These are phyloP conservation scores for Boletus reticuloceps DNA, from an alignment of 768 basidiomycete genomes.

Conservation along the genomic window DNA sequence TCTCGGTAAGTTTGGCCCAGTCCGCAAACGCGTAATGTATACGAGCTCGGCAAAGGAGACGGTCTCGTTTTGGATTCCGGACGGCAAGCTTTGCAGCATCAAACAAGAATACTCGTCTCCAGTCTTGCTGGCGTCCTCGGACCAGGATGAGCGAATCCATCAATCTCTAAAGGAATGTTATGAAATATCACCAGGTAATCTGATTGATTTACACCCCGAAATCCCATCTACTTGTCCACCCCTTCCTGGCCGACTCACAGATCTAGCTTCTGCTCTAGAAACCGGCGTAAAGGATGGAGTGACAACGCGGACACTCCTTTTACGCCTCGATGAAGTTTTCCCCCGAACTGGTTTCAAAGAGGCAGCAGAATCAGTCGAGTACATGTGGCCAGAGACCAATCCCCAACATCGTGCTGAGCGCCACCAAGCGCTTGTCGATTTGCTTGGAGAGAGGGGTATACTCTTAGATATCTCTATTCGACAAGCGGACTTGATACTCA, in stretches of 20 bases:
- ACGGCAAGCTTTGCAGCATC: not conserved
- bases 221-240: too few relatives aligned
- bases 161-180: not conserved
- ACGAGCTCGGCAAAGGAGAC: not conserved
- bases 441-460: conserved; percentile 24
- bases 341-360: conserved; percentile 6
- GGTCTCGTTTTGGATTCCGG: not conserved
- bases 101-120: not conserved
- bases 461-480: not conserved
- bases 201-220: not conserved
- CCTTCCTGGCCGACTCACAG: too few relatives aligned
- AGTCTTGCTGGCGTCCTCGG: not conserved
- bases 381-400: not conserved
- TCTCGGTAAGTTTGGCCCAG: not conserved
- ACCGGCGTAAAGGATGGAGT: not conserved
- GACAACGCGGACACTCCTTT: not conserved
- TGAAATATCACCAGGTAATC: not conserved
- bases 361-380: not conserved
- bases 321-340: conserved; percentile 1
- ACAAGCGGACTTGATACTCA: not conserved
- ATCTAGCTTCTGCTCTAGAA: not conserved
- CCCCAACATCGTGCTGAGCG: not conserved
- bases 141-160: not conserved
- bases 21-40: not conserved
- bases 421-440: conserved; percentile 43